Evolutionary conservation across 352 stramenopile genomes (phyloP), one percentile per base, ranked within the genome.

Genomic region (Pythium scleroteichum): DNA sequence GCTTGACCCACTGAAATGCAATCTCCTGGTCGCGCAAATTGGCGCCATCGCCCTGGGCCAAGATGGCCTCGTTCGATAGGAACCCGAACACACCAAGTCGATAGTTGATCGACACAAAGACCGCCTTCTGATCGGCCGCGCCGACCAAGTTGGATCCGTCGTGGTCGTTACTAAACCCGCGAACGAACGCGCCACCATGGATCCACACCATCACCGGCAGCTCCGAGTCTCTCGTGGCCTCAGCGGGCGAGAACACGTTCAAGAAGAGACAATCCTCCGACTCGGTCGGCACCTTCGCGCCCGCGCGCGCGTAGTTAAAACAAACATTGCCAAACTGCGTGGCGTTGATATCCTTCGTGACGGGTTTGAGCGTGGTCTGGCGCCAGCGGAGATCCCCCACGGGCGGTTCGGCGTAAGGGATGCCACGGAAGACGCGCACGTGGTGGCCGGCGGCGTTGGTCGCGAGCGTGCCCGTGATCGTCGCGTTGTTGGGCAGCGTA

Each of bases 21-120:
- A 66, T 53, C 20, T 52, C 51, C 5, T 65, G 35, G 46, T 77
- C 70, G 53, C 59, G 72, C 4, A 77, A 49, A 32, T 72, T 77
- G 26, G 51, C 53, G n/a, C 29, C 52, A 10, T 69, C 26, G 17
- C 46, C 46, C 17, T 41, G 10, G 13, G 26, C 16, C 12, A 53
- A n/a, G 8, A 53, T 24, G 14, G 35, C 46, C 16, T 53, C 27
- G 17, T 53, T 53, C 9, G 46, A 53, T 4, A 57, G 44, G 19
- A 75, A 59, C 26, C 70, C 64, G 0, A 69, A 54, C 39, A 71
- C 49, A 9, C 66, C 66, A n/a, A 78, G 44, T 41, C 70, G 70
- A 33, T 78, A 78, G 57, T 78, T 78, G 56, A 67, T 72, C 2
- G 46, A 53, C 7, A 78, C 70, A 40, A 53, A 69, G 23, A 78